A percentile compares a stretch with the other conserved stretches of the same genome.
Evolutionary conservation across 2,329 filamentous ascomycete species (phyloP).

Genomic region (Colletotrichum eremochloae): DNA sequence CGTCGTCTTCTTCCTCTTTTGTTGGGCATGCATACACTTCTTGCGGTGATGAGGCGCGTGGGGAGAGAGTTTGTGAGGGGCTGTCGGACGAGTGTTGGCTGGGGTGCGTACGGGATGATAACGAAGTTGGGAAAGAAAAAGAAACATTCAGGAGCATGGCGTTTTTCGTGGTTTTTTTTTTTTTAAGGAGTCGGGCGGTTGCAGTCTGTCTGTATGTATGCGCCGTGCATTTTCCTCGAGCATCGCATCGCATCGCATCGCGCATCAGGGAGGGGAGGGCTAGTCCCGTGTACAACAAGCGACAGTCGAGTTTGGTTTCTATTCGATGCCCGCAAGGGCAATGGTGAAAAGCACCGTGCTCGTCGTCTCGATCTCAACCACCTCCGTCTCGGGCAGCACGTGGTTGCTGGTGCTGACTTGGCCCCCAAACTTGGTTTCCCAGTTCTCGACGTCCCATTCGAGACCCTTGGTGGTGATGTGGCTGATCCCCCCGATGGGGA

Average conservation of each 20-base stretch:
- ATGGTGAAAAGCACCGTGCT: conserved; percentile 81
- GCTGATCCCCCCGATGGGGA: conserved; percentile 85
- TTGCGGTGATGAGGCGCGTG: conserved; percentile 70
- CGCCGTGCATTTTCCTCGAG: conserved; percentile 5
- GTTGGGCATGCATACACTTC: conserved; percentile 90
- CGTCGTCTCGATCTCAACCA: conserved; percentile 73
- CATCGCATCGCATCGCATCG: conserved; percentile 9
- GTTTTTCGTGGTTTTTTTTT: conserved; percentile 8
- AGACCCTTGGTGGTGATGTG: conserved; percentile 84
- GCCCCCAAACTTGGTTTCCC: conserved; percentile 82
- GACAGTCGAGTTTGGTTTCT: conserved; percentile 40
- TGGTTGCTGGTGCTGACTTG: conserved; percentile 86
- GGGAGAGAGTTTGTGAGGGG: not conserved
- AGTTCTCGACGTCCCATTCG: conserved; percentile 90
- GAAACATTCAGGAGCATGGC: conserved; percentile 29
- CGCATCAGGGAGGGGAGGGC: not conserved
- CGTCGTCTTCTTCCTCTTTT: conserved; percentile 89
- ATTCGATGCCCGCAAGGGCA: conserved; percentile 60
- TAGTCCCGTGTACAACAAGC: conserved; percentile 33
- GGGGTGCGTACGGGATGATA: not conserved
- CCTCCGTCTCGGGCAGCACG: conserved; percentile 68
- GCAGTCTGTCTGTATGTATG: conserved; percentile 15
- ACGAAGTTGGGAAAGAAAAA: conserved; percentile 2
- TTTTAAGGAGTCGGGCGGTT: conserved; percentile 12
- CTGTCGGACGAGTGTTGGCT: not conserved